Evolutionary conservation across 1,139 yeast species (phyloP), one percentile per base, ranked within the genome.

Genomic region (Debaryomyces psychrophilus): DNA sequence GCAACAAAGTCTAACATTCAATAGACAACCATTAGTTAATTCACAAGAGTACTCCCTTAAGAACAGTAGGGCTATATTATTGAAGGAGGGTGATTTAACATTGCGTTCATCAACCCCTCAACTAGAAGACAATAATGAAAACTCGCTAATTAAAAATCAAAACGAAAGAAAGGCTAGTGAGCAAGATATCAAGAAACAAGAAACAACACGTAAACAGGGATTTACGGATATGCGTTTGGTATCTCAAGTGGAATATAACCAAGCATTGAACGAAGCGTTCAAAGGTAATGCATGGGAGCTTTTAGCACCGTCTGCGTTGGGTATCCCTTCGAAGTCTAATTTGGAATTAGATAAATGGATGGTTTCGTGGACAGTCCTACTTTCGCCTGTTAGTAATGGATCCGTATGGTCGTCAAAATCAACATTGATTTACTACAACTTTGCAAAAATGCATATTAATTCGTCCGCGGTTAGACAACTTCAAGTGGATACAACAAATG

Each of bases 301-400:
- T 25, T 60, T 85, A 37, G 70, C 79, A 0, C 90, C 90, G 0
- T 68, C 83, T 0, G 67, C 81, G 0, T 79, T 84, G 57, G 90
- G 90, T 0, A 73, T 85, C 7, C 90, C 90, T 0, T 83, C 87
- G 51, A 81, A 79, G 53, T 77, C 83, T 15, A 85, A 85, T 60
- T 66, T 85, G 50, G 88, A 84, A 48, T 65, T 85, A 37, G 90
- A 85, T 56, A 83, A 80, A 60, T 85, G 90, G 90, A 85, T 85
- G 90, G 89, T 85, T 7, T 83, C 86, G 11, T 85, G 90, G 90
- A 83, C 90, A 0, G 88, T 85, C 8, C 62, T 84, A 27, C 64
- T 85, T 14, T 81, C 87, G 1, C 87, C 88, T 0, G 76, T 80
- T 35, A 75, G 72, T 47, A 74, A 74, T 43, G 82, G 83, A 8